Evolutionary conservation across 176 grass and related monocot genomes (phyloP), one percentile per base, ranked within the genome.

Genomic region (Zizania latifolia): DNA sequence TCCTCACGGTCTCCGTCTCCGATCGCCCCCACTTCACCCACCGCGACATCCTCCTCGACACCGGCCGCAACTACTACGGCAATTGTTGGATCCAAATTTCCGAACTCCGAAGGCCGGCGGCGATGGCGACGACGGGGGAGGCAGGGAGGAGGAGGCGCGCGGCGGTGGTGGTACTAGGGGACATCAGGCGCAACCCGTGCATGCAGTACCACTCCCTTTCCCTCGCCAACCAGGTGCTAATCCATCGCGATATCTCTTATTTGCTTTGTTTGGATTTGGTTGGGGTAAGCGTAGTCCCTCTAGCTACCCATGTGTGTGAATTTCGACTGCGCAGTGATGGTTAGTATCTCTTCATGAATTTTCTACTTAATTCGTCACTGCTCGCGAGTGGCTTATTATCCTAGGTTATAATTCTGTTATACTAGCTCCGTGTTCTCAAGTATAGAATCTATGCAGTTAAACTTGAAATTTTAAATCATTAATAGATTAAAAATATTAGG

Each of bases 181-280:
- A 94, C 82, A 92, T 99, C 68, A 91, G 91, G 13, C 95, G 95
- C 34, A 99, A 89, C 70, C 95, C 95, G 9, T 89, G 95, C 34
- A 94, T 99, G 95, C 91, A 99, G 68, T 94, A 99, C 76, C 95
- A 99, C 82, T 90, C 95, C 36, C 86, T 94, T 46, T 99, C 95
- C 14, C 86, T 99, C 29, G 95, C 95, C 76, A 81, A 88, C 17
- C 91, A 94, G 89, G 95, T 82, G 58, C n/a, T 19, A n/a, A 3
- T 53, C 48, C 22, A 38, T 32, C 48, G 2, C 51, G 8, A 74
- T 24, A 53, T 48, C 58, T 60, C 41, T 4, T 62, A 2, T 67
- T 66, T 17, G 6, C 45, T 73, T 43, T 36, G 76, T 6, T 46
- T 58, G 35, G 35, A 14, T 55, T 64, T 2, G 12, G 19, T 29